Percentiles rank a stretch among this genome's conserved stretches.
Conservation (phyloP, 257 asterid species). For the Agastache rugosa region DNA sequence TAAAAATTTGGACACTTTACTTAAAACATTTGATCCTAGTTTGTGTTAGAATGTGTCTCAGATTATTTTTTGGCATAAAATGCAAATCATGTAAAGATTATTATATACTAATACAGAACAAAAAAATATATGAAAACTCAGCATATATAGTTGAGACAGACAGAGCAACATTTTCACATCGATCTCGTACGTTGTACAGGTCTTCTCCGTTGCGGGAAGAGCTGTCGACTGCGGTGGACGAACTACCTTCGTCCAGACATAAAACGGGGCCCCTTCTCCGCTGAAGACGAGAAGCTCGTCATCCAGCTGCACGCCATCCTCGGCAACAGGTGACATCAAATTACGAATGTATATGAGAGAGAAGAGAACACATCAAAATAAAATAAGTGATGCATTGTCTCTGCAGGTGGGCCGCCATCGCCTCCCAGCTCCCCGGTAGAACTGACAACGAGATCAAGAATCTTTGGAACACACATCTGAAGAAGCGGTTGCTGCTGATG, state of each 20-base stretch:
- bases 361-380: too few relatives aligned
- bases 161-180: too few relatives aligned
- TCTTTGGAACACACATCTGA: constrained; percentile 94
- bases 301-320: constrained; percentile 90
- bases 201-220: constrained; percentile 95
- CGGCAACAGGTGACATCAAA: constrained; percentile 89
- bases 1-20: background rate
- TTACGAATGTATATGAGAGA: too few relatives aligned
- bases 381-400: background rate
- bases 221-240: constrained; percentile 91
- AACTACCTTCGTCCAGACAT: constrained; percentile 96
- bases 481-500: constrained; percentile 69
- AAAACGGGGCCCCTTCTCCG: constrained; percentile 80
- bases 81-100: background rate
- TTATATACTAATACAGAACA: too few relatives aligned
- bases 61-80: background rate
- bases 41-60: background rate
- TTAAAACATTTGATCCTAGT: background rate
- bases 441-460: constrained; percentile 97
- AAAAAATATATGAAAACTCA: too few relatives aligned
- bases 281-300: constrained; percentile 89
- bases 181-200: constrained; percentile 47
- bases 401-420: constrained; percentile 94
- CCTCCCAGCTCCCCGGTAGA: constrained; percentile 86
- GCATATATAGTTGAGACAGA: background rate